Base-by-base conservation (phyloP, 1,284 basidiomycete genomes). In the Garcileccinum viscosum region DNA sequence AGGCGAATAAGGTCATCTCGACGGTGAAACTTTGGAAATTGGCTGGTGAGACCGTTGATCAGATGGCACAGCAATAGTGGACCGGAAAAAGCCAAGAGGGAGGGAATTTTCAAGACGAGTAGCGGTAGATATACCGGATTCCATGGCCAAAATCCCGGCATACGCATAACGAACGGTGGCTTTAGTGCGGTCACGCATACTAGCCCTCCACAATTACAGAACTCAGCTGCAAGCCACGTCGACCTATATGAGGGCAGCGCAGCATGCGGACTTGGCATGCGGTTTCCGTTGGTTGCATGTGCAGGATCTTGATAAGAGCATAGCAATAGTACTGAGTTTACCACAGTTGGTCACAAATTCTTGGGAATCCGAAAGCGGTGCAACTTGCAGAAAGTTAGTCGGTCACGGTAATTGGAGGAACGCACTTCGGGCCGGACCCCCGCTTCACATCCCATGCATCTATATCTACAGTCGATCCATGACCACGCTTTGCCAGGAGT, bases 251-350 rank as follows among this genome's bases (percentile, higher is more conserved):
- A 56, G 17, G 24, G 27, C 24, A 50, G 27, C 47, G 8, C 17
- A 56, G 50, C 53, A 32, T 17, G 27, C 9, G 27, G 50, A 30
- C 27, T 53, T 24, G 24, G 24, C 24, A 5, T 53, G 24, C 17
- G 50, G 27, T 27, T 17, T 53, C 27, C 8, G 17, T 53, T 53
- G 50, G 50, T 53, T 53, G 50, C 27, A 53, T 53, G 30, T 30
- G 50, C 30, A 53, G 50, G 27, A 30, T 11, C 24, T 27, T 8
- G 24, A 50, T 50, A 53, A 53, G 15, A 24, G n/a, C n/a, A 15
- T n/a, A 27, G 27, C 27, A 53, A 17, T 53, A 15, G 50, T 53
- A 53, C 24, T 27, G 38, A 59, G 35, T 63, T 70, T 9, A 70
- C 14, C 33, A 70, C 71, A 1, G 14, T n/a, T 47, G 24, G 44